These are phyloP conservation scores for Tylopilus rubrobrunneus DNA, from an alignment of 768 basidiomycete species.

Conservation along the genomic window DNA sequence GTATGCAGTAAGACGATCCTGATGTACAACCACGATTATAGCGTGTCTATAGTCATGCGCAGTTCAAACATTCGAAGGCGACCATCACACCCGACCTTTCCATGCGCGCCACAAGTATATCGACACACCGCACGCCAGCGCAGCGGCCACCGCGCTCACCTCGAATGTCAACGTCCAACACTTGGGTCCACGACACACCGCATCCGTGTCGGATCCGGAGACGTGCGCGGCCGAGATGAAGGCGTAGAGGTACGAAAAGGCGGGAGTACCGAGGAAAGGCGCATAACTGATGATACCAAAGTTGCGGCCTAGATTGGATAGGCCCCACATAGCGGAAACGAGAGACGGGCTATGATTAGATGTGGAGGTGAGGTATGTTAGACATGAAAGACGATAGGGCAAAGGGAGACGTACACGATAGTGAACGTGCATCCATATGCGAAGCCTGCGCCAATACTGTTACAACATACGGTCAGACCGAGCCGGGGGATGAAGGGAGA, in stretches of 20 bases:
- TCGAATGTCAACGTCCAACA: constrained; percentile 73
- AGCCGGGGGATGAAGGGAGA: not conserved
- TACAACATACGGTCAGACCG: not conserved
- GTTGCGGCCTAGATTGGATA: constrained; percentile 67
- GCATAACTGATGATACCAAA: constrained; percentile 57
- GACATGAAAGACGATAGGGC: too few relatives aligned
- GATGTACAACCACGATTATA: too few relatives aligned
- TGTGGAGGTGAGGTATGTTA: too few relatives aligned
- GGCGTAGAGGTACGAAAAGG: too few relatives aligned
- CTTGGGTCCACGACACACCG: constrained; percentile 48
- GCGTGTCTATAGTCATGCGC: too few relatives aligned
- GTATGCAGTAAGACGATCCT: too few relatives aligned
- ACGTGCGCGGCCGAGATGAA: too few relatives aligned
- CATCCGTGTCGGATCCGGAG: not conserved
- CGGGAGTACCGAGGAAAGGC: too few relatives aligned
- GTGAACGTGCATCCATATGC: constrained; percentile 49
- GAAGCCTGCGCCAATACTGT: constrained; percentile 60
- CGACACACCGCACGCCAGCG: constrained; percentile 42
- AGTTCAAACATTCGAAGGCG: too few relatives aligned
- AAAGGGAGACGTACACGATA: too few relatives aligned
- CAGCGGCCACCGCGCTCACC: constrained; percentile 41
- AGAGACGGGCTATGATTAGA: constrained; percentile 49
- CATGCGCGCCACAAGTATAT: constrained; percentile 60
- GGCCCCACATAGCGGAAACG: constrained; percentile 69
- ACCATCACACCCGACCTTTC: constrained; percentile 48